Conservation (phyloP, 2,329 filamentous ascomycete genomes). For the Neurospora sp. region DNA sequence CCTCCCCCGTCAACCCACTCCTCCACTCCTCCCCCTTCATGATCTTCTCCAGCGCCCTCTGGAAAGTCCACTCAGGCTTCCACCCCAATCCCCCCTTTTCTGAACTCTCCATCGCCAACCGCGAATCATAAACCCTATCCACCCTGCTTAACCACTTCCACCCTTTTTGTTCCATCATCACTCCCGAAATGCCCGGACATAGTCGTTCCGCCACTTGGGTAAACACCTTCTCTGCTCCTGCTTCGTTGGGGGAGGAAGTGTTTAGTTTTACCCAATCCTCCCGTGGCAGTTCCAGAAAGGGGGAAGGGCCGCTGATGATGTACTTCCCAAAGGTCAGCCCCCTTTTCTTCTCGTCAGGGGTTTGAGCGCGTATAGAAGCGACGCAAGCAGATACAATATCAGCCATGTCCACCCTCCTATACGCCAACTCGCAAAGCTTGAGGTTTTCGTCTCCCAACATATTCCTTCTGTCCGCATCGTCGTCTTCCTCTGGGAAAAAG, state of each 20-base stretch:
- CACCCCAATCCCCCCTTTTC: slow-evolving; percentile 23
- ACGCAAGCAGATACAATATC: slow-evolving; percentile 33
- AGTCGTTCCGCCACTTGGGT: slow-evolving; percentile 6
- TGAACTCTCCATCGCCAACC: slow-evolving; percentile 26
- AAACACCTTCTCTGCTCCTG: slow-evolving; percentile 21
- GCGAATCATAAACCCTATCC: slow-evolving; percentile 36
- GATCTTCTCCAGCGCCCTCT: slow-evolving; percentile 24
- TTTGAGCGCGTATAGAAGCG: neutral
- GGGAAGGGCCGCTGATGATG: slow-evolving; percentile 33
- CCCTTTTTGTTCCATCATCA: slow-evolving; percentile 14
- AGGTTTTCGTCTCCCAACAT: slow-evolving; percentile 26
- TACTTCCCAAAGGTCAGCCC: slow-evolving; percentile 26
- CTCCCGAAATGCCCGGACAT: slow-evolving; percentile 16
- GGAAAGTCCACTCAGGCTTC: slow-evolving; percentile 32
- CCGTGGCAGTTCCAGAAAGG: slow-evolving; percentile 22
- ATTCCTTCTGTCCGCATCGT: slow-evolving; percentile 25
- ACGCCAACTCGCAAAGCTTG: slow-evolving; percentile 37
- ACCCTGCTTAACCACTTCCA: slow-evolving; percentile 30
- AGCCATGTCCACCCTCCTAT: slow-evolving; percentile 33
- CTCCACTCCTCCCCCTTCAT: slow-evolving; percentile 25
- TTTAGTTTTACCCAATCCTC: slow-evolving; percentile 26
- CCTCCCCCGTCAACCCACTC: slow-evolving; percentile 25
- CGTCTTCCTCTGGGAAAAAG: slow-evolving; percentile 39
- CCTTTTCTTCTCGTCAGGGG: no score
- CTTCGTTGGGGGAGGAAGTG: neutral